Percentiles rank a stretch among this genome's conserved stretches.
Evolutionary conservation across 2,329 filamentous ascomycete genomes (phyloP).

Genomic region (Sporothrix humicola): DNA sequence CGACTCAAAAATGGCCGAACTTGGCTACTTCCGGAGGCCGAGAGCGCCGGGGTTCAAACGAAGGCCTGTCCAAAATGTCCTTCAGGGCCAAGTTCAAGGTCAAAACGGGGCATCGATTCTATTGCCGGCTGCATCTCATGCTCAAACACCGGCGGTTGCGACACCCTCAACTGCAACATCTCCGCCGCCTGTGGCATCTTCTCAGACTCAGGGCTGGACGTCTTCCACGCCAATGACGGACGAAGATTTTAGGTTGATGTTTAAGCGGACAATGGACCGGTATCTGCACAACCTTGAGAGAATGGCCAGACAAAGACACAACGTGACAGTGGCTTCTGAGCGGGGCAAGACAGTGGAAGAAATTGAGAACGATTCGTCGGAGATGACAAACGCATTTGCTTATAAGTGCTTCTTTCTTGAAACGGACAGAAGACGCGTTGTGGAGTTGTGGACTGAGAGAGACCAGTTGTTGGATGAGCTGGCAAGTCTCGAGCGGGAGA

Average conservation of each 20-base stretch:
- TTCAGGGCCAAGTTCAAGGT: no score
- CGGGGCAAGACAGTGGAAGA: neutral
- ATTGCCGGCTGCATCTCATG: no score
- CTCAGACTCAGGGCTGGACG: no score
- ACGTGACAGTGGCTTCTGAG: neutral
- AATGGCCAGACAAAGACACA: neutral
- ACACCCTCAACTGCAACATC: neutral
- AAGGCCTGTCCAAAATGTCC: no score
- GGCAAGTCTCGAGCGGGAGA: neutral
- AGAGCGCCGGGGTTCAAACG: neutral
- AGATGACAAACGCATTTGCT: neutral
- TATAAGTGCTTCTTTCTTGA: neutral
- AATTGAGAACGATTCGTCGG: neutral
- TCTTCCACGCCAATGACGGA: neutral
- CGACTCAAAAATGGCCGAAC: neutral
- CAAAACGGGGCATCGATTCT: no score
- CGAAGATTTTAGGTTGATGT: neutral
- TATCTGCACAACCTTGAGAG: neutral
- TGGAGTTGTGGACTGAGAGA: neutral
- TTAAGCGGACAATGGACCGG: neutral
- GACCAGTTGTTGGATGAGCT: neutral
- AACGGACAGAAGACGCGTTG: neutral
- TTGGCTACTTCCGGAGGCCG: neutral
- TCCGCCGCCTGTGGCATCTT: neutral
- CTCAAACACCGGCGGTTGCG: no score